Base-by-base conservation (phyloP, 2,329 filamentous ascomycete genomes). In the Whalleya microplaca region DNA sequence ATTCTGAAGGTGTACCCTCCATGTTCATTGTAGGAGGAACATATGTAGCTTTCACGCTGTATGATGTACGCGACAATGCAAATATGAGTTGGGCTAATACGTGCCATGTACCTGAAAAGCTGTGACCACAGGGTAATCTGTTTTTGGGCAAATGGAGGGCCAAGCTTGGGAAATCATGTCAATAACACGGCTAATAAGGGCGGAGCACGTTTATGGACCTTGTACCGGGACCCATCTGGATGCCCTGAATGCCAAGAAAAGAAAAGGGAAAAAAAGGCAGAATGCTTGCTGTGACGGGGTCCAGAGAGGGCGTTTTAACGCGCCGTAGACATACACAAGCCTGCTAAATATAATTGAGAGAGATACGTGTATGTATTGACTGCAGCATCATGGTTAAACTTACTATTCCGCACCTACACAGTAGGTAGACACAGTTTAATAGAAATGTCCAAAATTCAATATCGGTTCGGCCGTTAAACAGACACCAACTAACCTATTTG, bases 171-270 rank as follows among this genome's bases (percentile, higher is more conserved):
- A 59, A 54, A 62, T 62, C 59, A 56, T 64, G 48, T 41, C 52
- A 59, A 62, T 64, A 59, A 51, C 53, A 51, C 51, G 47, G 55
- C 51, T 62, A 59, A 56, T 62, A 58, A 54, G 41, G 42, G 61
- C 44, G 54, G 59, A 53, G 41, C 50, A 37, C 19, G 37, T 52
- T 55, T 56, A 40, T 60, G 59, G 59, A 32, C 42, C 55, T 18
- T 18, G 9, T 40, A 29, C 59, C 20, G 32, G 62, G 56, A n/a
- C 41, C 50, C 41, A 45, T 55, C 23, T 42, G 21, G 54, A 44
- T 45, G 57, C 56, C 57, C 59, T 62, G 55, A 47, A 54, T 48
- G 62, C 59, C 62, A 64, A 64, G 61, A 43, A 52, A 48, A 51
- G 49, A 40, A 61, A 19, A 53, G 48, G 42, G 52, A 52, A 40